Base-by-base conservation (phyloP, 331 rosid species). In the Quercus phellos region DNA sequence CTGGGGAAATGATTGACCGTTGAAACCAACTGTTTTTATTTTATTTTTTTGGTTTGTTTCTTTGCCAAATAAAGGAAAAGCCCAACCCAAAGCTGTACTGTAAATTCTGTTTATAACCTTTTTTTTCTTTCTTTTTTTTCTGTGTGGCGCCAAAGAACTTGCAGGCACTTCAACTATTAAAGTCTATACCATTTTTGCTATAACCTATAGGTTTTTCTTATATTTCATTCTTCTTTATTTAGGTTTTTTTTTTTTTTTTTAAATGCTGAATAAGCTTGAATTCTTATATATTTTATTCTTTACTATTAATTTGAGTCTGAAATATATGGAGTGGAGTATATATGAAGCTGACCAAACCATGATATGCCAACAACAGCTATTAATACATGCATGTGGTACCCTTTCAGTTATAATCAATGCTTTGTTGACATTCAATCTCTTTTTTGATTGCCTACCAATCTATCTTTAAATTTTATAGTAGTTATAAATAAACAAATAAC, bases 11-110 rank as follows among this genome's bases (percentile, higher is more conserved):
- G 77, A 85, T 70, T 38, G 87, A 80, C 91, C 86, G 84, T 87
- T 87, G 87, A 81, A 77, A 76, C 77, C 90, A 85, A 86, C 92
- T 59, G 87, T 60, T 55, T 10, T 21, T 43, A 30, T 46, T 11
- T 46, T 46, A 12, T 46, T 13, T 46, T 46, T 11, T 46, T 38
- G 46, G 70, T 77, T 77, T 78, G 84, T 81, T 76, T 55, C 83
- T 79, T 68, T 69, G 80, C 83, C 68, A 46, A 76, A 66, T 54
- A 73, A 35, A 42, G 76, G 63, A 26, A 68, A 70, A 43, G 67
- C 46, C 3, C 16, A 46, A 5, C 8, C 30, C 38, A 14, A 26
- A 30, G 46, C 46, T 38, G 46, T 38, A 38, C 12, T 38, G 12
- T 38, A 38, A 38, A 38, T 38, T 6, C 51, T 34, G 26, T 66